A percentile compares a stretch with the other conserved stretches of the same genome.
These are phyloP conservation scores for Globisporangium perplexum DNA, from an alignment of 352 stramenopile genomes.

Conservation along the genomic window DNA sequence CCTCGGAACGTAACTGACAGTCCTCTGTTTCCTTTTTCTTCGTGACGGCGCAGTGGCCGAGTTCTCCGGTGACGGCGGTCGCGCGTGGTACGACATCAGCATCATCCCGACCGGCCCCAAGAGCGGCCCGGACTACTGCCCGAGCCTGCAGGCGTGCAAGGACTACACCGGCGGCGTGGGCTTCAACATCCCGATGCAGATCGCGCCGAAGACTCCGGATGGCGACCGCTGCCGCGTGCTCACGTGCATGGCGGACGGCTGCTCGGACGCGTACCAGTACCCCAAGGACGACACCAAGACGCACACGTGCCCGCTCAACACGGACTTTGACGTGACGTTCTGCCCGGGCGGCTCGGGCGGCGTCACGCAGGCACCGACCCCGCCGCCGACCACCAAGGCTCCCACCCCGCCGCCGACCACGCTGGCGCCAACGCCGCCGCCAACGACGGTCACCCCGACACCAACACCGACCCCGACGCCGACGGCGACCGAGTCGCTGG, in stretches of 20 bases:
- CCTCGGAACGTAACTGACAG: neutral
- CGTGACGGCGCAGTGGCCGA: slow-evolving; percentile 42
- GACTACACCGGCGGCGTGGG: slow-evolving; percentile 41
- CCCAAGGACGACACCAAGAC: slow-evolving; percentile 71
- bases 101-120: slow-evolving; percentile 62
- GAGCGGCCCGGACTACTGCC: slow-evolving; percentile 40
- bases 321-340: slow-evolving; percentile 60
- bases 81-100: slow-evolving; percentile 69
- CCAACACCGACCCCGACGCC: slow-evolving; percentile 7
- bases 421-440: slow-evolving; percentile 15
- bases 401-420: slow-evolving; percentile 15
- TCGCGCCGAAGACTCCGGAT: slow-evolving; percentile 33
- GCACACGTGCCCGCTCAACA: slow-evolving; percentile 38
- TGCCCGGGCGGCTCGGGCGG: slow-evolving; percentile 21
- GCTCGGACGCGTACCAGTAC: slow-evolving; percentile 60
- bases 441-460: slow-evolving; percentile 9
- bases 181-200: slow-evolving; percentile 72
- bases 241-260: slow-evolving; percentile 50
- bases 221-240: slow-evolving; percentile 36
- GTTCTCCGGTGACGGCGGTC: slow-evolving; percentile 51
- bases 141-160: slow-evolving; percentile 47
- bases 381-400: slow-evolving; percentile 12
- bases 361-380: slow-evolving; percentile 10
- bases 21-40: neutral
- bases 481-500: slow-evolving; percentile 7